Evolutionary conservation across 2,329 filamentous ascomycete genomes (phyloP).

Genomic region (Aspergillus ibericus): DNA sequence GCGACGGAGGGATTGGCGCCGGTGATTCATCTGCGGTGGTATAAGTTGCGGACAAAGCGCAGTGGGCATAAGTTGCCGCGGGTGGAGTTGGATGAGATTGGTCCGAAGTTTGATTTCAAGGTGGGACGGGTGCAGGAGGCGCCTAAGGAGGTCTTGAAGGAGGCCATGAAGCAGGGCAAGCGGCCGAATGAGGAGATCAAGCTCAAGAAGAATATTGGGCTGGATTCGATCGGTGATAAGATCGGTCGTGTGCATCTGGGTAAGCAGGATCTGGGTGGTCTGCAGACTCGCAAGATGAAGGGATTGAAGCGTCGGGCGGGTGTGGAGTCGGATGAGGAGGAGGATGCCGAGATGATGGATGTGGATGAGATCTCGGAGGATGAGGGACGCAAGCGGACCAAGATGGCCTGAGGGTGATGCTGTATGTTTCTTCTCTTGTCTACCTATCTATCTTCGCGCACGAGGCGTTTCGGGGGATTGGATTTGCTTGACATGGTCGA

Average conservation of each 20-base stretch:
- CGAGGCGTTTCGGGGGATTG: conserved; percentile 19
- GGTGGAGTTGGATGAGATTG: conserved; percentile 93
- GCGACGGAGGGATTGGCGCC: conserved; percentile 43
- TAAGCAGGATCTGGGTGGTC: conserved; percentile 78
- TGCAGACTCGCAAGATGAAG: conserved; percentile 99
- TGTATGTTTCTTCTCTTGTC: conserved; percentile 11
- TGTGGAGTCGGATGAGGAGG: conserved; percentile 56
- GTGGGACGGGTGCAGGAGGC: conserved; percentile 78
- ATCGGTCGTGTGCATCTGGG: conserved; percentile 88
- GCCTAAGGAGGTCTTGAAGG: conserved; percentile 78
- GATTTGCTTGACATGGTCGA: conserved; percentile 13
- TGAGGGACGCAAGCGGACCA: conserved; percentile 35
- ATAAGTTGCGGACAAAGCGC: conserved; percentile 81
- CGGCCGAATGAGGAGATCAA: conserved; percentile 53
- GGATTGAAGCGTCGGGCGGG: conserved; percentile 82
- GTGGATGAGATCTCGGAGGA: conserved; percentile 42
- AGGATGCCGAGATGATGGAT: conserved; percentile 52
- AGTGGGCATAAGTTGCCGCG: conserved; percentile 83
- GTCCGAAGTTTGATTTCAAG: conserved; percentile 87
- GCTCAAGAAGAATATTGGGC: conserved; percentile 95
- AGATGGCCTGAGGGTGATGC: conserved; percentile 27
- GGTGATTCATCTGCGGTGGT: conserved; percentile 69
- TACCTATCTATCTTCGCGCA: conserved; percentile 6
- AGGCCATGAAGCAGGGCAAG: conserved; percentile 84
- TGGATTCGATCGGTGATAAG: conserved; percentile 93